Conservation (phyloP, 768 basidiomycete species). For the Tricholoma matsutake region DNA sequence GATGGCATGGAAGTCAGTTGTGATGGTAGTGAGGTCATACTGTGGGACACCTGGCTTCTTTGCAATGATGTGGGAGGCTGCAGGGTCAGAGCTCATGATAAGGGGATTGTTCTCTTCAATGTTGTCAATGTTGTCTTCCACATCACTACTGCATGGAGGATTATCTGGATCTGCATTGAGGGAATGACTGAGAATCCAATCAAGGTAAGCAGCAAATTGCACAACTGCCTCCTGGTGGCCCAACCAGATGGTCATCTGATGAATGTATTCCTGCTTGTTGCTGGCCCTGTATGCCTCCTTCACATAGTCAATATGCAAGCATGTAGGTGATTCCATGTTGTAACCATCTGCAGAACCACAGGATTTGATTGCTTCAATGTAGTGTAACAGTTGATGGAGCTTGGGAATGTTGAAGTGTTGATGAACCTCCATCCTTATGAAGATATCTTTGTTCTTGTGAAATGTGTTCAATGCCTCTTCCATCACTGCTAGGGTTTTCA, state of each 20-base stretch:
- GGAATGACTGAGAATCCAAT: not conserved
- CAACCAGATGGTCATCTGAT: not conserved
- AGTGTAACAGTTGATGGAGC: conserved; percentile 29
- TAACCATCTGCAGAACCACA: not conserved
- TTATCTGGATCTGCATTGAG: not conserved
- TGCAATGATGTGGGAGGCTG: not conserved
- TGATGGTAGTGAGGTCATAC: not conserved
- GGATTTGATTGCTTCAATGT: too few relatives aligned
- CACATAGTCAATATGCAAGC: too few relatives aligned
- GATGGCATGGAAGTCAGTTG: not conserved
- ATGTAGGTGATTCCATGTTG: not conserved
- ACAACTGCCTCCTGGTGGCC: not conserved
- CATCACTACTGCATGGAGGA: not conserved
- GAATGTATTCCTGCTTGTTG: not conserved
- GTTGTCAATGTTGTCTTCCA: not conserved
- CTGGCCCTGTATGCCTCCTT: too few relatives aligned
- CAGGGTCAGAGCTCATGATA: too few relatives aligned
- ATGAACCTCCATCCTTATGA: conserved; percentile 17
- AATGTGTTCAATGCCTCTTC: conserved; percentile 17
- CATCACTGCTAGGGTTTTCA: conserved; percentile 18
- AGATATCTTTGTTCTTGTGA: conserved; percentile 25
- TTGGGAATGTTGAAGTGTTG: conserved; percentile 36
- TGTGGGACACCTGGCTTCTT: not conserved
- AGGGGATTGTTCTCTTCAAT: not conserved
- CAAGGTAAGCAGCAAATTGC: not conserved